Evolutionary conservation across 495 filamentous ascomycete genomes (phyloP), one percentile per base, ranked within the genome.

Genomic region (Aspergillus coremiiformis): DNA sequence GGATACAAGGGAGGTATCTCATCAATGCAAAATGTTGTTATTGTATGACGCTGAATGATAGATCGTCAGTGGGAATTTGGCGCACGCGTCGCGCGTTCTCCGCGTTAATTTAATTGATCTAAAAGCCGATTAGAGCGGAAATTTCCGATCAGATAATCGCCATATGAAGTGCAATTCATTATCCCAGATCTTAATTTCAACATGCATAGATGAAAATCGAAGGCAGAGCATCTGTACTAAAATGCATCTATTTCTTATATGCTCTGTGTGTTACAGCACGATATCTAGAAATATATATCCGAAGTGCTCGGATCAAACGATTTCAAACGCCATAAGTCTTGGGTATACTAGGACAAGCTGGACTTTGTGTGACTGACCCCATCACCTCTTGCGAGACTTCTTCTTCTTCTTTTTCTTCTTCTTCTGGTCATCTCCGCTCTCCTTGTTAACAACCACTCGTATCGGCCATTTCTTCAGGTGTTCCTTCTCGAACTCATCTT

Each of bases 401-500:
- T 75, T 79, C 63, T 74, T 81, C 56, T 76, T 74, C 66, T 79
- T 81, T 46, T 69, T 72, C 53, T 69, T 82, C 42, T 71, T 70
- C 63, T 71, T 68, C 49, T 75, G 66, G 23, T 62, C 60, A 15
- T 69, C 65, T 30, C 66, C 69, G 44, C 61, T 66, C 42, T 66
- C 66, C 58, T 64, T 67, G 32, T 69, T 65, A 22, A 62, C 71
- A 49, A 65, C 72, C 55, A 64, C 59, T 39, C 71, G 64, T 32
- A 75, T 66, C 21, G 81, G 79, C 71, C 78, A 82, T 55, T 81
- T 78, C 54, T 80, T 81, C 55, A 79, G 69, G 65, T 90, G 80
- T 62, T 94, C 86, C 39, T 77, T 66, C 61, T 98, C 93, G 62
- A 97, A 95, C 11, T 77, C 84, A 37, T 79, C 75, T 69, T 95